Evolutionary conservation across 345 rosid species (phyloP).

Genomic region (Eucalyptus shirleyi): DNA sequence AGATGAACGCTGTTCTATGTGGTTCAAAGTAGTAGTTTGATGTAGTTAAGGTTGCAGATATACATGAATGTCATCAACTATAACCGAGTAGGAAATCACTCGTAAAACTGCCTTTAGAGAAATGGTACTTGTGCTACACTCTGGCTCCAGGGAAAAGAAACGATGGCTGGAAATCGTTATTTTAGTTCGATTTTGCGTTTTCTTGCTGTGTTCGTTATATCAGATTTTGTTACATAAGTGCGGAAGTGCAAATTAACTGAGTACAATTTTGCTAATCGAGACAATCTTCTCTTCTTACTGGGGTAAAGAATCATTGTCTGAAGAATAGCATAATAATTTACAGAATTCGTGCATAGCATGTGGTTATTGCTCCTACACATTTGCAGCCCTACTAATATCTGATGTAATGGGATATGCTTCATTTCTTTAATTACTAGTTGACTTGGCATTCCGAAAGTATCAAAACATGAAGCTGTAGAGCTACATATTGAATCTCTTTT

Average conservation of each 20-base stretch:
- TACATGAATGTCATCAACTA: background rate
- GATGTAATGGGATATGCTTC: background rate
- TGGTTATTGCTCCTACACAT: background rate
- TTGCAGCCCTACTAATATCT: background rate
- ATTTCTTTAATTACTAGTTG: background rate
- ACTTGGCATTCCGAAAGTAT: background rate
- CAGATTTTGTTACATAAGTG: background rate
- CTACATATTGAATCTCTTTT: background rate
- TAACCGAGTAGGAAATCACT: background rate
- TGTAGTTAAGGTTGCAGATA: background rate
- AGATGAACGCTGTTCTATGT: background rate
- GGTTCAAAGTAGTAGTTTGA: background rate
- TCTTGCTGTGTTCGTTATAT: background rate
- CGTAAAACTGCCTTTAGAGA: background rate
- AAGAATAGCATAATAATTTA: background rate
- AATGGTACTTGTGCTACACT: background rate
- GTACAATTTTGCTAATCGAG: background rate
- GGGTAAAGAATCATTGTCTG: background rate
- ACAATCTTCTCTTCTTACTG: background rate
- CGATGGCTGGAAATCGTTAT: background rate
- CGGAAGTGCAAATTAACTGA: background rate
- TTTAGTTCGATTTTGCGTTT: background rate
- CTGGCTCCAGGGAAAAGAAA: background rate
- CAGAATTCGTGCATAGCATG: background rate
- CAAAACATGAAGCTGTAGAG: background rate